Base-by-base conservation (phyloP, 2,329 filamentous ascomycete species). In the Penicillium occitanis region DNA sequence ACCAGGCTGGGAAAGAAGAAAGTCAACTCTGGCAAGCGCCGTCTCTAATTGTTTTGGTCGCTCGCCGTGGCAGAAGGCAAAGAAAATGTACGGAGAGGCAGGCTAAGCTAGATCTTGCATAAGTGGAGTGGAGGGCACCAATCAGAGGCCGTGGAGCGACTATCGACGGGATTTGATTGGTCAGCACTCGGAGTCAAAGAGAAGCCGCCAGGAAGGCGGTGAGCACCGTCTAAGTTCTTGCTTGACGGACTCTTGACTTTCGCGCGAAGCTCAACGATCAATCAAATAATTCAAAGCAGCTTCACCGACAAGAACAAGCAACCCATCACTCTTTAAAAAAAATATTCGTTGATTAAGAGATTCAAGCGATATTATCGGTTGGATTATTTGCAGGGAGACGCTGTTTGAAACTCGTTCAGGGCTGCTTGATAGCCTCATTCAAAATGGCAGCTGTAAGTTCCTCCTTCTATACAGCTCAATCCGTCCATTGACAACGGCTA, bases 371-470 rank as follows among this genome's bases (percentile, higher is more conserved):
- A 57, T 35, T 19, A 2, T 35, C 30, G 5, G 30, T 57, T 17
- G 1, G 22, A 6, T 7, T 22, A 8, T 11, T 35, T 22, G 8
- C 10, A 14, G n/a, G 28, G 2, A 33, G 17, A 37, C 30, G 33
- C 30, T 13, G 33, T 33, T 33, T 33, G n/a, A 37, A 50, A 57
- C 5, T 22, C 13, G 33, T 28, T 14, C 10, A 51, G 37, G 50
- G 46, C 60, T 57, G 7, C 22, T 37, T 51, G 33, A 42, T 58
- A 19, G 14, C 25, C 53, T 33, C n/a, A 22, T 37, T 33, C 48
- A 53, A 53, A 33, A 67, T 67, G 66, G 58, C 66, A 37, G 66
- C 66, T 51, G 66, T 67, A 61, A 67, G 66, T 67, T 33, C 14
- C 13, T 59, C 50, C 22, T 44, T 46, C 6, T 7, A 46, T 33